A percentile compares a stretch with the other conserved stretches of the same genome.
These are phyloP conservation scores for Astrothelium macrocarpum DNA, from an alignment of 495 filamentous ascomycete species.

Conservation along the genomic window DNA sequence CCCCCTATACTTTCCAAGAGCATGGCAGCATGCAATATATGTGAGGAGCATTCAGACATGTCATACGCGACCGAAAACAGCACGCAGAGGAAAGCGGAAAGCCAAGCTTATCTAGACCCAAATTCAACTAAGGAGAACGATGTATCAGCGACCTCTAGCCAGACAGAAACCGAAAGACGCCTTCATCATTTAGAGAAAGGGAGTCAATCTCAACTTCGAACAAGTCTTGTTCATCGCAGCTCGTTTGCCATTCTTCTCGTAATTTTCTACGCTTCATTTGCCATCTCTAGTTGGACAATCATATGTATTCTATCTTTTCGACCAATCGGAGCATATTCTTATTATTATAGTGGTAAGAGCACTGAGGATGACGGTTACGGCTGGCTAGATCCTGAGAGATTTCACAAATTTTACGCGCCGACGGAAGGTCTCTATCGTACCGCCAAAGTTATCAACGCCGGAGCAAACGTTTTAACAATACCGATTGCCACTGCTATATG, in stretches of 20 bases:
- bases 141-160: not conserved
- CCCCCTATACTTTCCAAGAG: too few relatives aligned
- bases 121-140: not conserved
- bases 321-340: not conserved
- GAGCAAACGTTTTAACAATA: not conserved
- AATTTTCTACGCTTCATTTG: not conserved
- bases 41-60: too few relatives aligned
- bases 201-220: not conserved
- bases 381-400: not conserved
- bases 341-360: not conserved
- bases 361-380: not conserved
- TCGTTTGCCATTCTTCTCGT: not conserved
- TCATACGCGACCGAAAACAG: too few relatives aligned
- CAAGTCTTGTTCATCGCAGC: not conserved
- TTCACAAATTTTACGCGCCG: not conserved
- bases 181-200: not conserved
- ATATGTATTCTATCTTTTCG: not conserved
- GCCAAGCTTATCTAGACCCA: not conserved
- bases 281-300: not conserved
- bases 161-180: not conserved
- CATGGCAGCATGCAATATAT: too few relatives aligned
- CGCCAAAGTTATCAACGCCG: not conserved
- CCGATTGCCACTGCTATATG: constrained; percentile 1
- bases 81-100: too few relatives aligned
- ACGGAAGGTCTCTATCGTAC: not conserved